phyloP scores from a whole-genome alignment of 495 filamentous ascomycete genomes.

The Annulohypoxylon maeteangense region DNA sequence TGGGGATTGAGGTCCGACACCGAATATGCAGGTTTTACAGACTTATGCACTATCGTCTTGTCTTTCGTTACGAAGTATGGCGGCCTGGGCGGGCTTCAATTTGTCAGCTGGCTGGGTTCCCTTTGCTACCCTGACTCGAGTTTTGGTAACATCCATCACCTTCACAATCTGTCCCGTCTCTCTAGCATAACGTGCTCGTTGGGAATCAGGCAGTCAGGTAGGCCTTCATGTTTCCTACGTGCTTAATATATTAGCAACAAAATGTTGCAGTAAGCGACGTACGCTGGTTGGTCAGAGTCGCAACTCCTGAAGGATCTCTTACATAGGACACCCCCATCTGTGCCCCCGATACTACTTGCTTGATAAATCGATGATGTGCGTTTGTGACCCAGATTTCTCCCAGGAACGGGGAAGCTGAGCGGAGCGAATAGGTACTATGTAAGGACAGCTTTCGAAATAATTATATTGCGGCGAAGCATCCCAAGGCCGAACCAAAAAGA shows the following conservation, averaged over 20 bases:
- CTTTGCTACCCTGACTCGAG: not conserved
- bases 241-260: constrained; percentile 19
- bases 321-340: constrained; percentile 35
- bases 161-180: not conserved
- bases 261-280: constrained; percentile 21
- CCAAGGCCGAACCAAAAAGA: not conserved
- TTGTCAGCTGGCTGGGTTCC: constrained; percentile 1
- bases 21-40: not conserved
- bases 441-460: not conserved
- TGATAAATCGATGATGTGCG: constrained; percentile 43
- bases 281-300: constrained; percentile 25
- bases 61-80: not conserved
- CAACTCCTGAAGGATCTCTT: constrained; percentile 43
- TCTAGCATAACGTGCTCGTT: constrained; percentile 2
- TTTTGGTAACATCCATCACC: constrained; percentile 3
- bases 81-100: not conserved
- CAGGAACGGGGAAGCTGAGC: constrained; percentile 11
- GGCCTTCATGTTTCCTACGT: not conserved
- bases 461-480: not conserved
- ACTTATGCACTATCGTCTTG: not conserved
- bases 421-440: constrained; percentile 22
- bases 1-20: not conserved
- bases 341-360: constrained; percentile 38
- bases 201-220: not conserved
- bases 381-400: constrained; percentile 22